These are phyloP conservation scores for Nannochloropsis gaditana DNA, from an alignment of 108 stramenopile genomes.

Conservation along the genomic window DNA sequence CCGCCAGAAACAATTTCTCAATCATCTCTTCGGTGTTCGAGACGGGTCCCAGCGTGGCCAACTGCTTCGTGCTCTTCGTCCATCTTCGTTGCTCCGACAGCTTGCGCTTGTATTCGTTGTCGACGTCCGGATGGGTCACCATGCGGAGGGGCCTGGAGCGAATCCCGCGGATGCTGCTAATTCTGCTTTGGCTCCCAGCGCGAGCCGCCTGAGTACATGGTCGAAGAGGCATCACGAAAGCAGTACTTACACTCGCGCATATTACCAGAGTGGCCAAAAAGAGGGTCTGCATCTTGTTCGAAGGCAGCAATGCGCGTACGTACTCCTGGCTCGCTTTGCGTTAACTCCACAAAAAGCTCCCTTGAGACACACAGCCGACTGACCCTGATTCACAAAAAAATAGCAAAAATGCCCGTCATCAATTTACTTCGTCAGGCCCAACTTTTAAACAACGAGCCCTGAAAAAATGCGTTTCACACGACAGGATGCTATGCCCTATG, in stretches of 20 bases:
- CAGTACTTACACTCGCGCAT: not conserved
- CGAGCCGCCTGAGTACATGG: not conserved
- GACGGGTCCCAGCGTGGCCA: slow-evolving; percentile 85
- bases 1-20: slow-evolving; percentile 82
- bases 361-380: too few species aligned
- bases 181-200: not conserved
- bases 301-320: not conserved
- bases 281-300: not conserved
- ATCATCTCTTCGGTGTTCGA: slow-evolving; percentile 77
- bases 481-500: too few species aligned
- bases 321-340: not conserved
- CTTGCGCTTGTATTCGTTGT: slow-evolving; percentile 16
- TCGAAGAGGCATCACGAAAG: not conserved
- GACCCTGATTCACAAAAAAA: too few species aligned
- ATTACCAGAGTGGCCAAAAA: not conserved
- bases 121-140: not conserved
- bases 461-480: too few species aligned
- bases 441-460: too few species aligned
- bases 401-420: too few species aligned
- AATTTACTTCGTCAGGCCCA: too few species aligned
- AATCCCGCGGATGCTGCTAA: not conserved
- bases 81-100: slow-evolving; percentile 18
- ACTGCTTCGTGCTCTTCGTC: slow-evolving; percentile 49
- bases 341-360: too few species aligned
- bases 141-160: not conserved